Percentiles rank a stretch among this genome's conserved stretches.
phyloP scores from a whole-genome alignment of 129 eudicot species.

The Cynara cardunculus region DNA sequence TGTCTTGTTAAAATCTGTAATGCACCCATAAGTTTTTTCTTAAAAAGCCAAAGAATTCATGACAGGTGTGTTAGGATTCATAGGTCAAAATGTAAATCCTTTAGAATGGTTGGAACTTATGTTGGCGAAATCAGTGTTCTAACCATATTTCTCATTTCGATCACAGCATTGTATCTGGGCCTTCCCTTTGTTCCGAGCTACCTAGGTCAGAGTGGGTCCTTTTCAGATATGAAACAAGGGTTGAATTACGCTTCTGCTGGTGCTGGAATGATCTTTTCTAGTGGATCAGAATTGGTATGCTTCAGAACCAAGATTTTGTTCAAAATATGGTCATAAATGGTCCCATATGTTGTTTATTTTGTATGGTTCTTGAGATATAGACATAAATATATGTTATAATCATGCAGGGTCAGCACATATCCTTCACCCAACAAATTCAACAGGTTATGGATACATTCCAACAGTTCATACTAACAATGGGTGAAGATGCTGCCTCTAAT shows the following conservation, averaged over 20 bases:
- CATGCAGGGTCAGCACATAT: constrained; percentile 86
- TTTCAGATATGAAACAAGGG: constrained; percentile 70
- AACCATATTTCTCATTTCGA: background rate
- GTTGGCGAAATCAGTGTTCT: too few relatives aligned
- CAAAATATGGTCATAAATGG: background rate
- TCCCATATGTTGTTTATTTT: background rate
- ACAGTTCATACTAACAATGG: constrained; percentile 71
- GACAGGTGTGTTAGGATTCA: background rate
- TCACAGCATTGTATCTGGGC: constrained; percentile 64
- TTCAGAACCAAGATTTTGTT: constrained; percentile 11
- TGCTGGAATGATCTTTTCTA: constrained; percentile 90
- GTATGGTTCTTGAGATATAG: background rate
- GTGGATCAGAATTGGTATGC: constrained; percentile 87
- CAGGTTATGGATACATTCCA: constrained; percentile 88
- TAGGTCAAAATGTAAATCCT: background rate
- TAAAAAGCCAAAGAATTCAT: background rate
- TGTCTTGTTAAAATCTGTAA: background rate
- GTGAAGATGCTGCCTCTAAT: constrained; percentile 68
- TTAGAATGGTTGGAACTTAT: too few relatives aligned
- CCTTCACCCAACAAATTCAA: constrained; percentile 86
- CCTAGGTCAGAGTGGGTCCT: constrained; percentile 60
- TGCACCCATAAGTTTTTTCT: background rate
- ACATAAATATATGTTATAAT: background rate
- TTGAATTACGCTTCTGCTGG: constrained; percentile 96
- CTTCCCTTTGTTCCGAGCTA: constrained; percentile 82